Percentiles rank a stretch among this genome's conserved stretches.
Evolutionary conservation across 192 early-diverging fungal species (phyloP).

Genomic region (Mortierella hygrophila): DNA sequence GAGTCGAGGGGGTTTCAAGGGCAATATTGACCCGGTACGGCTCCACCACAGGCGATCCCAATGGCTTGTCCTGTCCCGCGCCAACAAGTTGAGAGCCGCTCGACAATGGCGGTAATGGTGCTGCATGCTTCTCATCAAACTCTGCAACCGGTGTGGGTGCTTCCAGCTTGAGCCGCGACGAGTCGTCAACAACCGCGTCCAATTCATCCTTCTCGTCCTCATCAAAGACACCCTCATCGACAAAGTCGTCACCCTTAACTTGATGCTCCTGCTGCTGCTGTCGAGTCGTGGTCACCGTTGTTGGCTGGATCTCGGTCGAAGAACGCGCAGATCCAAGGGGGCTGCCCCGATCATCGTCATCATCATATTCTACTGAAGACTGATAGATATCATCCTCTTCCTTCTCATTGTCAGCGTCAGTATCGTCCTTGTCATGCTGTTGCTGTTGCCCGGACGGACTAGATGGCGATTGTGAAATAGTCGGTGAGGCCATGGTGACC

Average conservation of each 20-base stretch:
- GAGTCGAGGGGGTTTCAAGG: constrained; percentile 6
- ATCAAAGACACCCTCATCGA: constrained; percentile 49
- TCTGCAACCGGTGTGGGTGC: neutral
- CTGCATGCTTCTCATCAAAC: neutral
- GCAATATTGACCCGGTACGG: constrained; percentile 28
- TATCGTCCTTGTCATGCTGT: neutral
- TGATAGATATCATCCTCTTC: constrained; percentile 47
- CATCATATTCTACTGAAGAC: constrained; percentile 49
- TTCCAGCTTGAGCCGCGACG: neutral
- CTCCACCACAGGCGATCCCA: constrained; percentile 8
- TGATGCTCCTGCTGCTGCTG: constrained; percentile 1
- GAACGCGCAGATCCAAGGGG: neutral
- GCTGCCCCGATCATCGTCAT: neutral
- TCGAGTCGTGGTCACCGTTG: neutral
- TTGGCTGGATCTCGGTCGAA: neutral
- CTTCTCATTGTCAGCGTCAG: constrained; percentile 4
- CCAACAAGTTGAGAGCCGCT: neutral
- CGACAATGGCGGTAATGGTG: neutral
- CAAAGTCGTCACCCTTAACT: constrained; percentile 11
- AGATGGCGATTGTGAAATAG: neutral
- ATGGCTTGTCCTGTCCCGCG: neutral
- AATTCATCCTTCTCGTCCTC: constrained; percentile 49
- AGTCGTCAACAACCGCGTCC: neutral
- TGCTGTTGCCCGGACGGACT: neutral
- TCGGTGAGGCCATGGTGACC: neutral